Percentiles rank a stretch among this genome's conserved stretches.
phyloP scores from a whole-genome alignment of 805 yeast species.

The Kluyveromyces dobzhanskii region DNA sequence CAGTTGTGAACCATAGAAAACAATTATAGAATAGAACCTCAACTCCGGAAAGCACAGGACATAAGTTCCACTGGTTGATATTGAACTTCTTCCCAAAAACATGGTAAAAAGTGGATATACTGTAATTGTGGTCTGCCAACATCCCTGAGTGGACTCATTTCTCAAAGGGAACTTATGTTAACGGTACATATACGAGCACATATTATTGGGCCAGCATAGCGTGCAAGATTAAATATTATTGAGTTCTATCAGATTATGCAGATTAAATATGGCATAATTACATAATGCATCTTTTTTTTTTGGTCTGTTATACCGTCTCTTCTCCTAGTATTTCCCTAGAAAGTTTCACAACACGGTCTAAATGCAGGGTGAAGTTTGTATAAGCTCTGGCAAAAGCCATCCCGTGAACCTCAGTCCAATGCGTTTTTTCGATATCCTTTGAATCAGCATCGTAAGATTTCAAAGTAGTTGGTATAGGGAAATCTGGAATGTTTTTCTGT shows the following conservation, averaged over 20 bases:
- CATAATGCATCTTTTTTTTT: neutral
- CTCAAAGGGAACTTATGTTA: too few species aligned
- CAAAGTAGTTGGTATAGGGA: neutral
- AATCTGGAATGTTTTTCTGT: neutral
- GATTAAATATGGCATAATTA: neutral
- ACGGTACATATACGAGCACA: too few species aligned
- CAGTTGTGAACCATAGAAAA: neutral
- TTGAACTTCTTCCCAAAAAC: too few species aligned
- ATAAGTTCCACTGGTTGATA: too few species aligned
- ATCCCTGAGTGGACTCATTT: too few species aligned
- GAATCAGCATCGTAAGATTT: neutral
- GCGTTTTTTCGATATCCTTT: slow-evolving; percentile 19
- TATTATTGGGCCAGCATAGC: too few species aligned
- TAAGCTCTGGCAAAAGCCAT: slow-evolving; percentile 42
- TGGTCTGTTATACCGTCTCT: slow-evolving; percentile 16
- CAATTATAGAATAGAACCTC: too few species aligned
- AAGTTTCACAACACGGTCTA: slow-evolving; percentile 30
- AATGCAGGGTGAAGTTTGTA: slow-evolving; percentile 36
- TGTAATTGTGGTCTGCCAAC: too few species aligned
- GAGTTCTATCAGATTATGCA: too few species aligned
- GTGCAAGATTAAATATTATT: too few species aligned
- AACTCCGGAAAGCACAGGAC: too few species aligned
- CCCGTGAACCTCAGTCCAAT: slow-evolving; percentile 43
- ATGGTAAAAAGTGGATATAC: too few species aligned
- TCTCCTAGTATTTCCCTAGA: slow-evolving; percentile 40